Conservation (phyloP, 2,329 filamentous ascomycete genomes). For the Cladosporium sp. region DNA sequence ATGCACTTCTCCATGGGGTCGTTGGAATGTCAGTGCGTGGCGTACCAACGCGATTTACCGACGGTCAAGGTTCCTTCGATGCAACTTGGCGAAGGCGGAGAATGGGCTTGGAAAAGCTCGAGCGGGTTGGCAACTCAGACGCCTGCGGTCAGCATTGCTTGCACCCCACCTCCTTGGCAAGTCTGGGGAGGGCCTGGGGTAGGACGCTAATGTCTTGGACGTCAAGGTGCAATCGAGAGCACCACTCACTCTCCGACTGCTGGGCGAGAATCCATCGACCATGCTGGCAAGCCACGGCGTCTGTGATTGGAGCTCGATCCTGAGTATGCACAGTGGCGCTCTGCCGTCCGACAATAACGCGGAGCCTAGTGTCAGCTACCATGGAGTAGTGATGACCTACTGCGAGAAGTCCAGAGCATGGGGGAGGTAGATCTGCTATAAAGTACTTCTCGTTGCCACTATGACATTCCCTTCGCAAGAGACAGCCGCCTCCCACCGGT, state of each 20-base stretch:
- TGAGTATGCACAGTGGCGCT: slow-evolving; percentile 1
- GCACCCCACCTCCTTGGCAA: slow-evolving; percentile 21
- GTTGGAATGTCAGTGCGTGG: not conserved
- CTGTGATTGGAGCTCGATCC: slow-evolving; percentile 8
- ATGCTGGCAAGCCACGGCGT: slow-evolving; percentile 8
- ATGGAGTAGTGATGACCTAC: slow-evolving; percentile 1
- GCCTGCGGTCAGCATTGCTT: slow-evolving; percentile 15
- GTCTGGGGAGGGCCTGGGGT: slow-evolving; percentile 18
- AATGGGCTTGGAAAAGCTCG: slow-evolving; percentile 19
- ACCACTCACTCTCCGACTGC: not conserved
- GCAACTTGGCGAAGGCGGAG: slow-evolving; percentile 18
- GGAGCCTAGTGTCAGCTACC: slow-evolving; percentile 13
- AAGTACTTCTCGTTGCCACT: slow-evolving; percentile 8
- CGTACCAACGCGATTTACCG: slow-evolving; percentile 1
- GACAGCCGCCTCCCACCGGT: not conserved
- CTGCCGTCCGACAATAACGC: slow-evolving; percentile 18
- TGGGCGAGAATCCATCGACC: slow-evolving; percentile 18
- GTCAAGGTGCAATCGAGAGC: slow-evolving; percentile 8
- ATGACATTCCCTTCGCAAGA: not conserved
- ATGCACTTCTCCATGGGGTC: slow-evolving; percentile 17
- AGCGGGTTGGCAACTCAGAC: slow-evolving; percentile 15
- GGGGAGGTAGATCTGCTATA: slow-evolving; percentile 16
- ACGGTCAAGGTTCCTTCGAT: not conserved
- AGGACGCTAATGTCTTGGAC: slow-evolving; percentile 15
- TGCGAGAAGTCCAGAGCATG: not conserved